A percentile compares a stretch with the other conserved stretches of the same genome.
These are phyloP conservation scores for Dillenia turbinata DNA, from an alignment of 164 flowering plant species.

Conservation along the genomic window DNA sequence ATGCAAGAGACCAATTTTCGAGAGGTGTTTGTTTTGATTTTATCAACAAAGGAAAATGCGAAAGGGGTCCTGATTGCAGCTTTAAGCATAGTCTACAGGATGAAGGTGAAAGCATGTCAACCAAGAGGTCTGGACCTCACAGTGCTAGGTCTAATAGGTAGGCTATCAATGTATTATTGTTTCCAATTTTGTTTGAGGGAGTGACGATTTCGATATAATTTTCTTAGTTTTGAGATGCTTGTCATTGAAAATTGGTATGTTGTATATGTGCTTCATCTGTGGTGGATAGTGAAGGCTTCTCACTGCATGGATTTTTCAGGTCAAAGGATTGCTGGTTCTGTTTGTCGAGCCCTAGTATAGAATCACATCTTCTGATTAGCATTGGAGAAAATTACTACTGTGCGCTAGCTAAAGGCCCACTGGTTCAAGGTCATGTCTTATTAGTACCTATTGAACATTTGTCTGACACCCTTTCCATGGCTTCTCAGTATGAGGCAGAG, in stretches of 20 bases:
- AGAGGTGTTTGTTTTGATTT: slow-evolving; percentile 95
- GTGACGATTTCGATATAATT: not conserved
- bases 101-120: slow-evolving; percentile 38
- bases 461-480: slow-evolving; percentile 52
- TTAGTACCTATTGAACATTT: slow-evolving; percentile 81
- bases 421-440: slow-evolving; percentile 74
- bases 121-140: slow-evolving; percentile 31
- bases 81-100: slow-evolving; percentile 69
- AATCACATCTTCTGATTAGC: slow-evolving; percentile 78
- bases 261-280: too few relatives aligned
- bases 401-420: slow-evolving; percentile 89
- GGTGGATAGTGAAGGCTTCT: too few relatives aligned
- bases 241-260: not conserved
- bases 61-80: slow-evolving; percentile 82
- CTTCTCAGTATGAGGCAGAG: slow-evolving; percentile 53
- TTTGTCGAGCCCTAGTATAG: slow-evolving; percentile 81
- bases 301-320: slow-evolving; percentile 32
- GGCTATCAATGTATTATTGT: slow-evolving; percentile 9
- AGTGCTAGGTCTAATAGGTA: slow-evolving; percentile 50
- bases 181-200: not conserved
- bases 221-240: not conserved
- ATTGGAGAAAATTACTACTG: slow-evolving; percentile 77
- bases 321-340: slow-evolving; percentile 97
- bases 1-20: slow-evolving; percentile 61
- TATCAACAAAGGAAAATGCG: slow-evolving; percentile 88